Evolutionary conservation across 371 early-diverging fungal species (phyloP).

Genomic region (Rhizomucor miehei): DNA sequence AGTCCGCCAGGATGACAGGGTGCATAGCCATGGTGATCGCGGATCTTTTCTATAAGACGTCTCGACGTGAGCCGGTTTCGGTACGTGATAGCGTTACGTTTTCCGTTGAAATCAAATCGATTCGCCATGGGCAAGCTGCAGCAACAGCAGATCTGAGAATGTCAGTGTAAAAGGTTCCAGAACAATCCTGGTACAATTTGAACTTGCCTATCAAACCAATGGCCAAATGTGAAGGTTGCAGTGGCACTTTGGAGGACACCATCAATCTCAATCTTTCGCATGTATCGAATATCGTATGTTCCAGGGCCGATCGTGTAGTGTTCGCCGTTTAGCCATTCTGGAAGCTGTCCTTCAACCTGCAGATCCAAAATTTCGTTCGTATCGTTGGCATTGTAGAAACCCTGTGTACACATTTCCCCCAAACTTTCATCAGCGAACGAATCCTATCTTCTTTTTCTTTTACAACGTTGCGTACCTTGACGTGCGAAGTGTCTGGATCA

Average conservation of each 20-base stretch:
- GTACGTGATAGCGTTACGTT: conserved; percentile 52
- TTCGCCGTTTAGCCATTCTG: conserved; percentile 63
- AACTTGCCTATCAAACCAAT: conserved; percentile 70
- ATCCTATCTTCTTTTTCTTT: not conserved
- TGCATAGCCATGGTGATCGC: conserved; percentile 64
- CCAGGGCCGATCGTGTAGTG: conserved; percentile 65
- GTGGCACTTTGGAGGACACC: conserved; percentile 60
- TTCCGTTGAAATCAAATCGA: conserved; percentile 58
- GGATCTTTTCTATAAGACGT: conserved; percentile 59
- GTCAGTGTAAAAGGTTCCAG: no score
- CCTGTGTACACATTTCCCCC: conserved; percentile 18
- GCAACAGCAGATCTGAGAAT: not conserved
- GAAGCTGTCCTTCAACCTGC: conserved; percentile 50
- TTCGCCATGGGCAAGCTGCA: conserved; percentile 53
- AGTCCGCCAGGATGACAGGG: conserved; percentile 62
- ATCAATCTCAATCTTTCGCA: conserved; percentile 55
- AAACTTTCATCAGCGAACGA: not conserved
- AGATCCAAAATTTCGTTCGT: conserved; percentile 37
- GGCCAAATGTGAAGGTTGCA: conserved; percentile 59
- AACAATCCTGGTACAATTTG: no score
- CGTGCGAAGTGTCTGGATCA: conserved; percentile 27
- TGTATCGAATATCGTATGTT: conserved; percentile 57
- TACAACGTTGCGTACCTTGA: conserved; percentile 23
- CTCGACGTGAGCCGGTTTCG: conserved; percentile 59
- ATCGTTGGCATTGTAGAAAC: conserved; percentile 41